Conservation (phyloP, 441 rosid species). For the Eruca vesicaria region DNA sequence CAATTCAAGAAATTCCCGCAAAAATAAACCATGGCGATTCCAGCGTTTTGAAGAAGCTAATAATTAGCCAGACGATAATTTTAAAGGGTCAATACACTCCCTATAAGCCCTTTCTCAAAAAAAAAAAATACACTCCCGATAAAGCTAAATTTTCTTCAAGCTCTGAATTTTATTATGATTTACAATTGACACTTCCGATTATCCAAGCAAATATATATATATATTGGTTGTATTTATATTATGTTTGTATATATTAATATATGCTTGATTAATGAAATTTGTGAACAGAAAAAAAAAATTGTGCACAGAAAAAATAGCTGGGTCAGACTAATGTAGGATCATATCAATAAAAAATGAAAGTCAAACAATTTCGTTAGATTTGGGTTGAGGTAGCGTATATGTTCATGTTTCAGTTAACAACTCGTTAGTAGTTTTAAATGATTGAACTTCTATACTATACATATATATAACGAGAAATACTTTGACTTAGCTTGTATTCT, state of each 20-base stretch:
- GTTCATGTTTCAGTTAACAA: neutral
- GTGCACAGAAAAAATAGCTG: no score
- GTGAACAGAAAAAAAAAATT: no score
- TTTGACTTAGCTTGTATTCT: no score
- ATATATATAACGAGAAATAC: no score
- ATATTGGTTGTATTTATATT: neutral
- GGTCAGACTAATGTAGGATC: neutral
- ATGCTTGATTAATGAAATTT: no score
- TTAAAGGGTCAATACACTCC: neutral
- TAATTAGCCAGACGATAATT: neutral
- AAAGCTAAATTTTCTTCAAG: neutral
- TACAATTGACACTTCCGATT: neutral
- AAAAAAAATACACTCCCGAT: no score
- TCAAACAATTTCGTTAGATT: neutral
- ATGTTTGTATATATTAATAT: neutral
- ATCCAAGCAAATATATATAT: neutral
- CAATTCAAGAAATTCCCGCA: conserved; percentile 50
- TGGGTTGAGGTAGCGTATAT: neutral
- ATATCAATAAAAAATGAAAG: neutral
- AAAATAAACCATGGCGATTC: conserved; percentile 45
- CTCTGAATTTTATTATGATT: neutral
- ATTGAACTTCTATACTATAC: neutral
- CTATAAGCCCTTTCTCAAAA: no score
- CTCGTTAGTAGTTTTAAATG: neutral
- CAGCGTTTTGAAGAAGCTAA: conserved; percentile 50